Percentiles rank a stretch among this genome's conserved stretches.
Conservation (phyloP, 164 flowering plant genomes). For the Annona cherimola region DNA sequence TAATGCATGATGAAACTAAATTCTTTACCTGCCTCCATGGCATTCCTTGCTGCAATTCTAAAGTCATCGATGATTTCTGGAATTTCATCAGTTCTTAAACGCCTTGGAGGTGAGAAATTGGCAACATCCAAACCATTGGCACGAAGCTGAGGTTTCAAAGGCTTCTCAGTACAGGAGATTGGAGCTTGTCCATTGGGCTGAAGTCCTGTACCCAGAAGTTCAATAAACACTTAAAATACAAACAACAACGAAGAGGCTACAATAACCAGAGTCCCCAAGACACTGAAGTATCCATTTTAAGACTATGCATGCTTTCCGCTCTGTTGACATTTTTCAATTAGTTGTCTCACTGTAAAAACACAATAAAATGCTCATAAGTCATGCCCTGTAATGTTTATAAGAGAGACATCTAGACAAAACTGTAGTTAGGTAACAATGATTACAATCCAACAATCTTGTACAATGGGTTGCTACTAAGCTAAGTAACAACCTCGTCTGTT, state of each 20-base stretch:
- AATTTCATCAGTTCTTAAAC: constrained; percentile 25
- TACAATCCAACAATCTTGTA: too few species aligned
- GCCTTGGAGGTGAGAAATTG: constrained; percentile 10
- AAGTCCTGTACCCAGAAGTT: constrained; percentile 7
- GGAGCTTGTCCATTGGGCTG: constrained; percentile 17
- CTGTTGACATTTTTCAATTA: too few species aligned
- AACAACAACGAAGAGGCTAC: background rate
- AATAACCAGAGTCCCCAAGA: too few species aligned
- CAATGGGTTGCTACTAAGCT: too few species aligned
- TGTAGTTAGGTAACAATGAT: too few species aligned
- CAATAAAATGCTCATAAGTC: too few species aligned
- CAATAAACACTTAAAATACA: background rate
- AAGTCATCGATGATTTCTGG: constrained; percentile 25
- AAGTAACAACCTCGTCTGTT: too few species aligned
- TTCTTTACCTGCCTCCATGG: constrained; percentile 15
- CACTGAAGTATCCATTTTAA: too few species aligned
- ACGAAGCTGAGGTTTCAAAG: constrained; percentile 8
- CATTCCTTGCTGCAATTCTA: constrained; percentile 29
- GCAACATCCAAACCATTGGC: constrained; percentile 6
- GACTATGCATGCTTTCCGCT: too few species aligned
- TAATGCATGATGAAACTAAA: background rate
- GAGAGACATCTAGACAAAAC: too few species aligned
- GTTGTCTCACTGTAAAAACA: too few species aligned
- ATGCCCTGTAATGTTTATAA: too few species aligned
- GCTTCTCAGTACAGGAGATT: constrained; percentile 18